Evolutionary conservation across 78 protist genomes (phyloP), one percentile per base, ranked within the genome.

Genomic region (Dictyostelium brefeldianum): DNA sequence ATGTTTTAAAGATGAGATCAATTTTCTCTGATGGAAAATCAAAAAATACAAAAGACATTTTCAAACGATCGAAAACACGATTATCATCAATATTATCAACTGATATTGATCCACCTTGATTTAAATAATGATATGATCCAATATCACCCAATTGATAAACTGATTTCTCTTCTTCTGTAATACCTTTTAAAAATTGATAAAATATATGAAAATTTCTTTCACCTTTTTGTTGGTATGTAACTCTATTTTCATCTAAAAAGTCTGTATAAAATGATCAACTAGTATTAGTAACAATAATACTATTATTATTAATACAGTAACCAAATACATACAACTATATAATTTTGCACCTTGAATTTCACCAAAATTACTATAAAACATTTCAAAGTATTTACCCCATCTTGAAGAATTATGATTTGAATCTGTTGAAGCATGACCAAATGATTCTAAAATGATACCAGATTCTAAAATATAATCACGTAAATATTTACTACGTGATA

Each of bases 161-260:
- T 27, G 53, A 65, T 20, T 77, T 79, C 25, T 79, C 81, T 4
- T 92, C 95, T 9, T 92, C 91, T n/a, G 83, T 69, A 10, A 82
- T 47, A 20, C 90, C 80, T 9, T 25, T 10, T 18, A 92, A 56
- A 47, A 83, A 83, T 36, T 82, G 89, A 82, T 92, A 92, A 50
- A 92, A 92, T 5, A 92, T 73, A 73, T 92, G 95, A 81, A 74
- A 91, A 71, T 91, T 91, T 59, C 95, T 70, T 78, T 91, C 95
- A 6, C 91, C 75, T 56, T 91, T 81, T 7, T 46, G 31, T 36
- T 92, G 91, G 22, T 48, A 54, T n/a, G 77, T 67, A n/a, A 92
- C 80, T 50, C 95, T 67, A 36, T 82, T 75, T 36, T 92, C 91
- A 73, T 83, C 91, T 15, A 83, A 36, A 73, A 83, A 83, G 15